Percentiles rank a stretch among this genome's conserved stretches.
Conservation (phyloP, 2,329 filamentous ascomycete species). For the Aspergillus melleus region DNA sequence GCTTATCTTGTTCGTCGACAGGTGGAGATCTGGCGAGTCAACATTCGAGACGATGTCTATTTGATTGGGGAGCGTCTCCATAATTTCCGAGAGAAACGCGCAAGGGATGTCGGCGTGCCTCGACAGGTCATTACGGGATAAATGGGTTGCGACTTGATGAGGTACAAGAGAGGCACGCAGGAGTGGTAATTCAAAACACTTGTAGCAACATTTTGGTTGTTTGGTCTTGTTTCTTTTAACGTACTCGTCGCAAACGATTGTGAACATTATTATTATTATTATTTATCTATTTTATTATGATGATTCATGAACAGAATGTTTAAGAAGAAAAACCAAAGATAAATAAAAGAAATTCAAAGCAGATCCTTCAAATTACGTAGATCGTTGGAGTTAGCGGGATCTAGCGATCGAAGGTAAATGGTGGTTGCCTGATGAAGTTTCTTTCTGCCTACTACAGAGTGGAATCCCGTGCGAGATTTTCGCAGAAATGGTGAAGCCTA, state of each 20-base stretch:
- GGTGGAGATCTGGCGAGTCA: constrained; percentile 72
- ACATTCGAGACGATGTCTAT: constrained; percentile 92
- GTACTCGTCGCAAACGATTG: neutral
- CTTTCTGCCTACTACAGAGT: neutral
- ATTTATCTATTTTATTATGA: neutral
- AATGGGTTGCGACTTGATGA: constrained; percentile 3
- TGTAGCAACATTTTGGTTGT: neutral
- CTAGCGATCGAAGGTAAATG: neutral
- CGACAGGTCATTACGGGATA: constrained; percentile 39
- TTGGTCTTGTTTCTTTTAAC: neutral
- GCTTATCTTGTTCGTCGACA: constrained; percentile 48
- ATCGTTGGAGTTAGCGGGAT: neutral
- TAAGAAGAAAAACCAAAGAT: neutral
- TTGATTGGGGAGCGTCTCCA: constrained; percentile 91
- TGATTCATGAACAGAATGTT: neutral
- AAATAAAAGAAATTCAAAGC: neutral
- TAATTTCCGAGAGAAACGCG: constrained; percentile 73
- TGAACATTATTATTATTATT: neutral
- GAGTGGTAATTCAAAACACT: neutral
- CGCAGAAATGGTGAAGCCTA: too few relatives aligned
- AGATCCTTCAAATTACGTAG: neutral
- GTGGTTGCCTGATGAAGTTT: neutral
- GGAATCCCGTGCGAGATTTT: neutral
- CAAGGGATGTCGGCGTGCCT: constrained; percentile 39
- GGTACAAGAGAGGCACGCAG: neutral